Conservation (phyloP, 257 asterid genomes). For the Scutellaria minor region DNA sequence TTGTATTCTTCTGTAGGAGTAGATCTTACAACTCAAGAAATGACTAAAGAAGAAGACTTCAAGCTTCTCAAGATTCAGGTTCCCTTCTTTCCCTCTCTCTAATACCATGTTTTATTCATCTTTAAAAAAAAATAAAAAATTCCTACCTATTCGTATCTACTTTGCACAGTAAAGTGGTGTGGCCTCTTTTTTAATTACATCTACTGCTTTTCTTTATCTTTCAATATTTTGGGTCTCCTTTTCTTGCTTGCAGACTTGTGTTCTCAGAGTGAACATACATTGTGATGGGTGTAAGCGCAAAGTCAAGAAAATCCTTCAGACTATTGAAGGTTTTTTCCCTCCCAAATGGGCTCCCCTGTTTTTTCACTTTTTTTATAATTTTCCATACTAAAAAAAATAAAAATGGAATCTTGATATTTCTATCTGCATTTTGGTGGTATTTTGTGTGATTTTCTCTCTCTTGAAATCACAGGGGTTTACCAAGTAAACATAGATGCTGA, state of each 20-base stretch:
- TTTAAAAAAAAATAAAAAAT: neutral
- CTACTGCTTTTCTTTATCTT: neutral
- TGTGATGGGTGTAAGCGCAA: constrained; percentile 93
- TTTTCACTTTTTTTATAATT: neutral
- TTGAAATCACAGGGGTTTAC: constrained; percentile 60
- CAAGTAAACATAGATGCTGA: constrained; percentile 67
- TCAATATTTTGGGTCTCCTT: neutral
- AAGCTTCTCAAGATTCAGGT: constrained; percentile 97
- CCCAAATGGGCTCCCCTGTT: neutral
- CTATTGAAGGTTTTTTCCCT: constrained; percentile 65
- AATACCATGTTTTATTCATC: neutral
- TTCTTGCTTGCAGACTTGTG: constrained; percentile 58
- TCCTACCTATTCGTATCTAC: neutral
- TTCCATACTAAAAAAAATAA: neutral
- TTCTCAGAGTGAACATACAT: constrained; percentile 84
- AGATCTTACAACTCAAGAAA: constrained; percentile 44
- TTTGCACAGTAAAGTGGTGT: neutral
- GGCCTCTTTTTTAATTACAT: neutral
- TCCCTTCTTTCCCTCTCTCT: neutral
- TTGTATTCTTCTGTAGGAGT: constrained; percentile 38
- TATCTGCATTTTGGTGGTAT: too few relatives aligned
- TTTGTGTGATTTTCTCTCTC: neutral
- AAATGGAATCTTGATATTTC: neutral
- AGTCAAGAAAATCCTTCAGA: constrained; percentile 84
- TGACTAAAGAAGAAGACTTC: constrained; percentile 86